Base-by-base conservation (phyloP, 2,329 filamentous ascomycete species). In the Ceratocystis destructans region DNA sequence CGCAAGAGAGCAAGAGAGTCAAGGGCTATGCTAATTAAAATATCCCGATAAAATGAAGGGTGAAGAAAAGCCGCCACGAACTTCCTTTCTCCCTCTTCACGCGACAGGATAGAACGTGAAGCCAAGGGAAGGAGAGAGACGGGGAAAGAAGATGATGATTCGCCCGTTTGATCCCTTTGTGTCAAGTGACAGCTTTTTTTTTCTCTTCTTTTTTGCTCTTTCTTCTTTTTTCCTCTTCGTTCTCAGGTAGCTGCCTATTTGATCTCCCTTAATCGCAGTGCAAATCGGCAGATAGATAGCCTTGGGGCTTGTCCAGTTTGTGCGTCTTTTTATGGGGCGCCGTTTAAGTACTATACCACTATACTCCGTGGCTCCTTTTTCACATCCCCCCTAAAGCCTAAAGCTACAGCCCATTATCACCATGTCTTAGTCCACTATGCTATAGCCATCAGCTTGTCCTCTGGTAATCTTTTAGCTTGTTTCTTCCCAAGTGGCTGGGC, bases 41-140 rank as follows among this genome's bases (percentile, higher is more conserved):
- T n/a, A 59, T 7, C 28, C 55, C 5, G 31, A 37, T 59, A 59
- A 59, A 59, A 59, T 59, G 55, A 59, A 59, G 55, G 55, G 55
- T 59, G 55, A 59, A 59, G 12, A 41, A 41, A 15, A 33, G 15
- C 55, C 55, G 25, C 25, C 31, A 33, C 31, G 5, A 37, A 20
- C 48, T 53, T 28, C 48, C 48, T 6, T 53, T 53, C 48, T 53
- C 48, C 48, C 25, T 53, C 48, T 53, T 53, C 48, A 53, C 48
- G 55, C 15, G 5, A 20, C 5, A n/a, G 12, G 28, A 59, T 33
- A 59, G 28, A 59, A 37, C 28, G 53, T 31, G 22, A 31, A 37
- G n/a, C 20, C 55, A 28, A 31, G 53, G 53, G 22, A 33, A 37
- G 55, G 48, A 17, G 48, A 15, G n/a, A 20, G n/a, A 22, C n/a